These are phyloP conservation scores for Populus pruinosa DNA, from an alignment of 345 rosid species.

Conservation along the genomic window DNA sequence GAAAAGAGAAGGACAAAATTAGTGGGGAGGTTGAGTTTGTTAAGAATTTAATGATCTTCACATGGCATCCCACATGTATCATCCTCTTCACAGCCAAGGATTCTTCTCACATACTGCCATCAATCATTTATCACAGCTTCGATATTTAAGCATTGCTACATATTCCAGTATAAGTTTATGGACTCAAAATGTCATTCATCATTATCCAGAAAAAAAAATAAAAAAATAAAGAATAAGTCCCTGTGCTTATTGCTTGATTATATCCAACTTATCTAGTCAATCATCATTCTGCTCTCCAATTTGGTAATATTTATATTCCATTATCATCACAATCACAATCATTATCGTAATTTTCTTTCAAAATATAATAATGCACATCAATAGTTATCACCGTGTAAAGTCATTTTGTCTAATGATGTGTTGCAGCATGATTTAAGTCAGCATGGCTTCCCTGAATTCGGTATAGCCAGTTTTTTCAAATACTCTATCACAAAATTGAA, in stretches of 20 bases:
- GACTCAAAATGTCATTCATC: background rate
- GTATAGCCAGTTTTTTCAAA: no score
- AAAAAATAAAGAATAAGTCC: background rate
- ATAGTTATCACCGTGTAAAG: background rate
- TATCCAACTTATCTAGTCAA: constrained; percentile 2
- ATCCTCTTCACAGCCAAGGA: background rate
- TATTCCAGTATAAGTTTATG: background rate
- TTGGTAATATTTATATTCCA: background rate
- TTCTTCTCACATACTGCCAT: background rate
- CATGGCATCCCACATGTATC: constrained; percentile 54
- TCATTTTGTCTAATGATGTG: background rate
- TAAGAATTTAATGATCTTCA: constrained; percentile 32
- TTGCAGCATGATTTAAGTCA: background rate
- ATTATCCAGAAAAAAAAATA: no score
- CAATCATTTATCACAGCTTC: constrained; percentile 19
- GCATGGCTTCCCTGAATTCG: background rate
- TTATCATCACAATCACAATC: background rate
- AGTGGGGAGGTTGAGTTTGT: constrained; percentile 26
- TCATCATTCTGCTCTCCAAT: constrained; percentile 10
- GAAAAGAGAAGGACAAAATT: background rate
- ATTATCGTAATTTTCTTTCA: background rate
- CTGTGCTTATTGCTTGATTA: constrained; percentile 11
- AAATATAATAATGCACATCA: background rate
- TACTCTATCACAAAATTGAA: no score
- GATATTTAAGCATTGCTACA: background rate